phyloP scores from a whole-genome alignment of 2,329 filamentous ascomycete species.

The Lasiodiplodia citricola region DNA sequence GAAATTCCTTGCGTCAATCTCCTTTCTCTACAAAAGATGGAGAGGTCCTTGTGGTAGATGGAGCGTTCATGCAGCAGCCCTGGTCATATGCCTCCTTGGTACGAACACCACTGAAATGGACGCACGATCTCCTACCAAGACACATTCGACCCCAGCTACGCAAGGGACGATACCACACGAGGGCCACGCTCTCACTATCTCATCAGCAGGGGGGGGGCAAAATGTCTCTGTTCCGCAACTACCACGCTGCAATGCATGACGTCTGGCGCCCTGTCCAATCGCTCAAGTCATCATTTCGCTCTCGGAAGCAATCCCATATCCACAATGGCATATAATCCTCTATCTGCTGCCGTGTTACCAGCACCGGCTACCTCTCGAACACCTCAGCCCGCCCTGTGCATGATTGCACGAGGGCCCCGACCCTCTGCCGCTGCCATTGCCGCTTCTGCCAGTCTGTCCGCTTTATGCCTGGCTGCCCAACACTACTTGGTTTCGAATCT shows the following conservation, averaged over 20 bases:
- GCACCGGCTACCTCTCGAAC: background rate
- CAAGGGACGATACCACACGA: conserved; percentile 11
- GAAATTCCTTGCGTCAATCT: background rate
- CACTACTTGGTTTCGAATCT: conserved; percentile 6
- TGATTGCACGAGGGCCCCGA: conserved; percentile 4
- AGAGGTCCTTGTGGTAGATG: background rate
- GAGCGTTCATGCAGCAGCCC: background rate
- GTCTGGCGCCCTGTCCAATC: conserved; percentile 3
- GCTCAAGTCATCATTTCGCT: background rate
- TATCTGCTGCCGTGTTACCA: conserved; percentile 7
- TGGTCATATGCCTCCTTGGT: background rate
- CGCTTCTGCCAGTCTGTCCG: background rate
- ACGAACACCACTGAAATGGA: background rate
- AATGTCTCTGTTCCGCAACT: conserved; percentile 15
- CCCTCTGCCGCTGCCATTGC: background rate
- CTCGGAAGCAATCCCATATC: conserved; percentile 6
- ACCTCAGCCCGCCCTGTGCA: background rate
- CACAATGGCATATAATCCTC: background rate
- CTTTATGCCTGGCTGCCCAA: background rate
- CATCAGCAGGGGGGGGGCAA: conserved; percentile 1
- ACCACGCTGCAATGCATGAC: background rate
- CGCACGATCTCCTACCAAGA: background rate
- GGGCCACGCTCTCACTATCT: conserved; percentile 1
- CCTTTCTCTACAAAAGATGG: background rate
- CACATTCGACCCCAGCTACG: background rate